Percentiles rank a stretch among this genome's conserved stretches.
Conservation (phyloP, 2,329 filamentous ascomycete genomes). For the Arthrobotrys conoides region DNA sequence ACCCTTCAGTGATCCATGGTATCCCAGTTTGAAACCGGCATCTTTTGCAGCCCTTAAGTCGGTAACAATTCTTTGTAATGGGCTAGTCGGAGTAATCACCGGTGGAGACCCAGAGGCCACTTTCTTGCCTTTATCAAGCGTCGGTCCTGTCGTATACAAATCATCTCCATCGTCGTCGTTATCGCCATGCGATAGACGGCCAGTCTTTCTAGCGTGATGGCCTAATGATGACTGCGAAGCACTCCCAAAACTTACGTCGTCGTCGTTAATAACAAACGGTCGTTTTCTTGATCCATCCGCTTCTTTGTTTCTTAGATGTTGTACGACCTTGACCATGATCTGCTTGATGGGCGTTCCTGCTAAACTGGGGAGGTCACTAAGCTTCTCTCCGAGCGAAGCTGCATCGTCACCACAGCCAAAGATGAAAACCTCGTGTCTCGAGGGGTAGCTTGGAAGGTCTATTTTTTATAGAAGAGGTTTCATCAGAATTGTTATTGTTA, state of each 20-base stretch:
- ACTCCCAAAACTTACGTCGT: constrained; percentile 26
- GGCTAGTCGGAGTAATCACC: background rate
- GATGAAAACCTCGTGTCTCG: constrained; percentile 51
- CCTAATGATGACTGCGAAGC: constrained; percentile 1
- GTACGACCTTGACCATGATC: constrained; percentile 39
- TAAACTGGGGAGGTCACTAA: constrained; percentile 45
- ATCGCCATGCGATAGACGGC: constrained; percentile 25
- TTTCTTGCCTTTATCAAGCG: constrained; percentile 46
- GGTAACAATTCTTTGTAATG: constrained; percentile 23
- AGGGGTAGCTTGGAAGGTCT: constrained; percentile 41
- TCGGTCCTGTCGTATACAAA: constrained; percentile 36
- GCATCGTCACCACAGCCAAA: constrained; percentile 56
- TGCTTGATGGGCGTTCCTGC: constrained; percentile 41
- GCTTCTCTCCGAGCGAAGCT: constrained; percentile 26
- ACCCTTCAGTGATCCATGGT: constrained; percentile 69
- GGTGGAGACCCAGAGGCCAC: constrained; percentile 24
- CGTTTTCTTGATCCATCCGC: constrained; percentile 34
- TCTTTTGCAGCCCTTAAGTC: constrained; percentile 76
- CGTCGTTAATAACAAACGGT: constrained; percentile 42
- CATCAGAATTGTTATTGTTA: background rate
- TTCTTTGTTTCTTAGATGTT: constrained; percentile 49
- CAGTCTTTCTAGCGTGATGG: constrained; percentile 17
- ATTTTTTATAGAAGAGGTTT: constrained; percentile 11
- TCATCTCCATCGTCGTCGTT: constrained; percentile 43
- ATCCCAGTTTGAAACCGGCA: constrained; percentile 79